Conservation (phyloP, 1,284 basidiomycete species). For the Fereydounia khargensis region DNA sequence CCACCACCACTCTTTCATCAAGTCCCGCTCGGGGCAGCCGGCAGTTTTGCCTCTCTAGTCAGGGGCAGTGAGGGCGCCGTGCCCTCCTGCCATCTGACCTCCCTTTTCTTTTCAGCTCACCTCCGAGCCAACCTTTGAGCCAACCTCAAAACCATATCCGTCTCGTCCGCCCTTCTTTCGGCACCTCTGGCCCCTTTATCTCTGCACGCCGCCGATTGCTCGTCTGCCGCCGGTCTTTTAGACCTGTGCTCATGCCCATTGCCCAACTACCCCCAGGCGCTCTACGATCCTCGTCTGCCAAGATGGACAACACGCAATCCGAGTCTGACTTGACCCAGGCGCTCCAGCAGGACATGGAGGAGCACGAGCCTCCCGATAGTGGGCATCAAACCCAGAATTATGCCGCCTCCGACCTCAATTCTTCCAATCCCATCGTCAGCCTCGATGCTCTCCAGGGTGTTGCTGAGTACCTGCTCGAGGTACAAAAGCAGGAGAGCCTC, state of each 20-base stretch:
- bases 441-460: conserved; percentile 5
- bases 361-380: neutral
- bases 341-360: neutral
- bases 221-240: too few relatives aligned
- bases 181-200: neutral
- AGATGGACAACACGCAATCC: neutral
- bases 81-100: conserved; percentile 1
- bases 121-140: neutral
- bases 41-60: neutral
- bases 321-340: neutral
- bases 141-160: too few relatives aligned
- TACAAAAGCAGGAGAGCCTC: conserved; percentile 18
- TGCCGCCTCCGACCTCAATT: neutral
- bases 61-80: neutral
- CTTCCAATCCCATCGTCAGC: neutral
- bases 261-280: too few relatives aligned
- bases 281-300: too few relatives aligned
- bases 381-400: too few relatives aligned
- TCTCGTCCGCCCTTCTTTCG: neutral
- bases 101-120: neutral
- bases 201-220: neutral
- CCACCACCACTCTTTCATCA: neutral
- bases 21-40: neutral
- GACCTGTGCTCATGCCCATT: too few relatives aligned
- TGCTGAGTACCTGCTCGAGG: conserved; percentile 8